Evolutionary conservation across 2,329 filamentous ascomycete species (phyloP).

Genomic region (Xylariaceae sp.): DNA sequence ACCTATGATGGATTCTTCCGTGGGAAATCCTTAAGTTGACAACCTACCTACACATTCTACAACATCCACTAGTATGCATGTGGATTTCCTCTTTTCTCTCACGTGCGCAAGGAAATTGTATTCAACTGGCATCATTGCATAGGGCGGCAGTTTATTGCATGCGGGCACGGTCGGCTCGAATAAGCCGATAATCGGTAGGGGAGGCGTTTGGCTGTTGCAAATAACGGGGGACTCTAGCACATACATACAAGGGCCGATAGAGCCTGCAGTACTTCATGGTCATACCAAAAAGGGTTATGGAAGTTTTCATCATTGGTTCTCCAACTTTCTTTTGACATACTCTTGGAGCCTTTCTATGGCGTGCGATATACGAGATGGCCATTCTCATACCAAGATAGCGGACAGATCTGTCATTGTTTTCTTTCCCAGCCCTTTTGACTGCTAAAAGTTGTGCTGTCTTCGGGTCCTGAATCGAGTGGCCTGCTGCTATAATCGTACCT

Average conservation of each 20-base stretch:
- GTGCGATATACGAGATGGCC: slow-evolving; percentile 26
- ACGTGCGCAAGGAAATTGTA: slow-evolving; percentile 36
- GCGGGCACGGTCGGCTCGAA: slow-evolving; percentile 36
- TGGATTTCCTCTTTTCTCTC: slow-evolving; percentile 30
- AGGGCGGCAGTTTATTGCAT: slow-evolving; percentile 46
- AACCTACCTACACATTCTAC: neutral
- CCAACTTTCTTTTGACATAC: slow-evolving; percentile 19
- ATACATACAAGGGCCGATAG: slow-evolving; percentile 39
- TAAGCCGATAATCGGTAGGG: slow-evolving; percentile 34
- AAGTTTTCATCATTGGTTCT: slow-evolving; percentile 17
- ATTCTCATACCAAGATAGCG: slow-evolving; percentile 17
- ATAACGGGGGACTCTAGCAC: slow-evolving; percentile 41
- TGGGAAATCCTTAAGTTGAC: slow-evolving; percentile 13
- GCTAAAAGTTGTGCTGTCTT: slow-evolving; percentile 17
- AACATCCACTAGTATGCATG: slow-evolving; percentile 18
- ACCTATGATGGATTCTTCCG: slow-evolving; percentile 56
- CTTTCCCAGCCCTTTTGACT: neutral
- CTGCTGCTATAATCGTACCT: slow-evolving; percentile 1
- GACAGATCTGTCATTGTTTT: slow-evolving; percentile 14
- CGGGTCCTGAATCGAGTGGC: slow-evolving; percentile 8
- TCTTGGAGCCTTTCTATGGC: slow-evolving; percentile 14
- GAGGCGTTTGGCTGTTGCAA: slow-evolving; percentile 42
- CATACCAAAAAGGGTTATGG: slow-evolving; percentile 28
- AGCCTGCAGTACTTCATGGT: slow-evolving; percentile 33
- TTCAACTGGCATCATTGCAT: slow-evolving; percentile 48